A percentile compares a stretch with the other conserved stretches of the same genome.
Evolutionary conservation across 345 rosid genomes (phyloP).

Genomic region (Leavenworthia alabamica): DNA sequence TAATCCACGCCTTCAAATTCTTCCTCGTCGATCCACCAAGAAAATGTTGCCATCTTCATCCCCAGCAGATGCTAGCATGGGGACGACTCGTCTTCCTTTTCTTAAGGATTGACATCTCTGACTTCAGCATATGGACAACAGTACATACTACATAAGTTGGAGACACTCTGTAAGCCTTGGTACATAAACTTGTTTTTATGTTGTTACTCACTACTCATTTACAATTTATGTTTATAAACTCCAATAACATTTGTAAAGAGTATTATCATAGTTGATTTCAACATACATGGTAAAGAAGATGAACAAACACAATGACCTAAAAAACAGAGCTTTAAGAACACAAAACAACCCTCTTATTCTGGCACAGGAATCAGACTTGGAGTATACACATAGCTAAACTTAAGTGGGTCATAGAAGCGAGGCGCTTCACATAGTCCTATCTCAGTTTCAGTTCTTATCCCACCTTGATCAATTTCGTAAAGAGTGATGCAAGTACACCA

Average conservation of each 20-base stretch:
- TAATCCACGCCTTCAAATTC: conserved; percentile 83
- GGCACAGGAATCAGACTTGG: background rate
- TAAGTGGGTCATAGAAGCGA: background rate
- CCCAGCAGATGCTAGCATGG: conserved; percentile 29
- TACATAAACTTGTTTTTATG: conserved; percentile 18
- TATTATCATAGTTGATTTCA: no score
- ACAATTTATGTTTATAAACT: conserved; percentile 5
- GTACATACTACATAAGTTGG: background rate
- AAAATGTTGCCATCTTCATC: conserved; percentile 34
- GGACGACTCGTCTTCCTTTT: conserved; percentile 64
- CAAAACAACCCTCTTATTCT: background rate
- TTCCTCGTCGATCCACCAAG: conserved; percentile 57
- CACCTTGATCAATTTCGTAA: background rate
- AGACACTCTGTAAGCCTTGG: conserved; percentile 15
- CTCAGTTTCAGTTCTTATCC: background rate
- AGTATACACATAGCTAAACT: background rate
- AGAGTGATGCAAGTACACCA: background rate
- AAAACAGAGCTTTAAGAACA: background rate
- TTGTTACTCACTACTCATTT: conserved; percentile 18
- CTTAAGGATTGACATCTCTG: conserved; percentile 50
- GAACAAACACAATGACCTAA: no score
- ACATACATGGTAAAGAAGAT: no score
- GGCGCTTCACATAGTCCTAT: background rate
- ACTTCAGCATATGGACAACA: conserved; percentile 12
- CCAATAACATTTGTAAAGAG: no score